Base-by-base conservation (phyloP, 1,284 basidiomycete genomes). In the Phellinidium pouzarii region DNA sequence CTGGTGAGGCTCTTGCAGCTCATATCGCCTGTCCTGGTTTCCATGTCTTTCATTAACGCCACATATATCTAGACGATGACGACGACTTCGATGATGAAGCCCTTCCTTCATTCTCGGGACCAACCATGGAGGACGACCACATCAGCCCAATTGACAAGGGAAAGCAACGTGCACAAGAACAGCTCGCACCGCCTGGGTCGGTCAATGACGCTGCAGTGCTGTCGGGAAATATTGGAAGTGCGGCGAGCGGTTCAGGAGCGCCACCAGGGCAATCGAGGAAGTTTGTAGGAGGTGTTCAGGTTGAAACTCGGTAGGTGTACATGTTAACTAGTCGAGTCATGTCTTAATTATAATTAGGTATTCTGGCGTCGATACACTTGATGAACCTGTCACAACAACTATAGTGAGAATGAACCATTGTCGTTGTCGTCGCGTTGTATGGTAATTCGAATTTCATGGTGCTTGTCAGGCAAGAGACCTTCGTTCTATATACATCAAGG, bases 351-450 rank as follows among this genome's bases (percentile, higher is more conserved):
- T n/a, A 20, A 45, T 40, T 52, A 89, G 89, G 61, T 90, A 84
- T 66, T 78, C 88, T 5, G 89, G 88, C 5, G 76, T 75, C 12
- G 87, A 93, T 62, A 95, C 94, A 0, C 76, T 97, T 23, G 94
- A 96, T 63, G 94, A 97, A 66, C 92, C 94, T 0, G 80, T 96
- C 12, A 80, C 82, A 6, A 78, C 80, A 17, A 96, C 94, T 0
- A 93, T 97, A 59, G 94, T 94, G 60, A 60, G 89, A 40, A 50
- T 44, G 12, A 43, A 36, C 48, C 50, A 20, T 12, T 3, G 46
- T 41, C 19, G 17, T 12, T n/a, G 50, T 43, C 37, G 14, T 20
- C 29, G 34, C 20, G 12, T 37, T 34, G 19, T 43, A 36, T 27
- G 19, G 22, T 11, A 3, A 11, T 17, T 25, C 11, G 22, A 25